Evolutionary conservation across 139 green algal genomes (phyloP), one percentile per base, ranked within the genome.

Genomic region (Gonium pectorale): DNA sequence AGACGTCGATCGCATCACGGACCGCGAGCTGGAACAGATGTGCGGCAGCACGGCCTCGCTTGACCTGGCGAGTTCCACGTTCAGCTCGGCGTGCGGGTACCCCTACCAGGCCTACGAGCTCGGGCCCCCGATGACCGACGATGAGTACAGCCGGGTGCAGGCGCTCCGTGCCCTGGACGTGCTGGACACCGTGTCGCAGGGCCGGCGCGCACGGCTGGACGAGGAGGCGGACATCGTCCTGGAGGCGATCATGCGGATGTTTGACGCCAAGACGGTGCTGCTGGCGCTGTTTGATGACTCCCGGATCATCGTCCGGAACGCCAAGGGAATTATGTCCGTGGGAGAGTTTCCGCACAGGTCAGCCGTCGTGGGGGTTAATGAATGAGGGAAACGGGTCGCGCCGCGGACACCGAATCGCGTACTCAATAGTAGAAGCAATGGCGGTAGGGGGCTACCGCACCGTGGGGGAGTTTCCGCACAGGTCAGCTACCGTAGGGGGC

Each of bases 271-370:
- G 5, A 68, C 49, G 5, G 79, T 49, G 0, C 56, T 85, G 79
- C 37, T 85, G 63, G 79, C 56, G 33, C 11, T 85, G 2, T 59
- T 85, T 19, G 79, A 77, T 17, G 79, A 77, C 8, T n/a, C 22
- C 19, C 46, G 43, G 6, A 35, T 85, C 8, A 41, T 71, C 21
- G 54, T 83, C 6, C 77, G 77, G 9, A 83, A 73, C 62, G 21
- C 77, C 11, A n/a, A 35, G 0, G 77, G 77, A 1, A 15, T 83
- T 3, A 24, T 74, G 31, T 26, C 27, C 9, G 8, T 62, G 0
- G 77, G 77, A 8, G 77, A 74, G 43, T 83, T 74, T 31, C 60
- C 77, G 0, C 66, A 64, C n/a, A 51, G 77, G 77, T 83, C 44
- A 49, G 75, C 0, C n/a, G n/a, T n/a, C n/a, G n/a, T n/a, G n/a